A percentile compares a stretch with the other conserved stretches of the same genome.
These are phyloP conservation scores for Moesziomyces parantarcticus DNA, from an alignment of 1,284 basidiomycete species.

Conservation along the genomic window DNA sequence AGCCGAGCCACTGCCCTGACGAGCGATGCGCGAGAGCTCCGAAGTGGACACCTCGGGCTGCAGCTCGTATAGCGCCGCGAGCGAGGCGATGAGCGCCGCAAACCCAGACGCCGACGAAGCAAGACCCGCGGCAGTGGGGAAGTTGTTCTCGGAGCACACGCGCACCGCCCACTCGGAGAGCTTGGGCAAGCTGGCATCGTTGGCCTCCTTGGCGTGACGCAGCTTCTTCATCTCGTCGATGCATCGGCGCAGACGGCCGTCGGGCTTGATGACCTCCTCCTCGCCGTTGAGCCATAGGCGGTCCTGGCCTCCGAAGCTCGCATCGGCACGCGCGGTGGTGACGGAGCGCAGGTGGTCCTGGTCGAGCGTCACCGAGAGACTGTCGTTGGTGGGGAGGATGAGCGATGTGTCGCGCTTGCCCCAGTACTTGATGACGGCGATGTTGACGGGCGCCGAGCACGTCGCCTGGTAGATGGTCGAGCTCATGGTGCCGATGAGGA, in stretches of 20 bases:
- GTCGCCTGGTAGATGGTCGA: constrained; percentile 81
- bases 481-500: constrained; percentile 26
- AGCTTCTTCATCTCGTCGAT: constrained; percentile 87
- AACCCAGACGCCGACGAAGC: constrained; percentile 97
- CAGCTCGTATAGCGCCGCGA: constrained; percentile 86
- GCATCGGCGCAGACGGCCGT: constrained; percentile 83
- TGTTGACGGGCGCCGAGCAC: constrained; percentile 92
- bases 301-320: constrained; percentile 76
- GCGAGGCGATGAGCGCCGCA: constrained; percentile 89
- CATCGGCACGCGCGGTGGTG: constrained; percentile 88
- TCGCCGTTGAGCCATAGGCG: constrained; percentile 93
- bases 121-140: constrained; percentile 96
- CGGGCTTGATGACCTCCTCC: constrained; percentile 86
- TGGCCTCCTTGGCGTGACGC: constrained; percentile 77
- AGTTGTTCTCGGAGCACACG: constrained; percentile 97
- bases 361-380: constrained; percentile 93
- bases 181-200: constrained; percentile 54
- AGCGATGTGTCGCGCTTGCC: constrained; percentile 95
- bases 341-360: constrained; percentile 95
- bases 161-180: constrained; percentile 68
- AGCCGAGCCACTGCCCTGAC: constrained; percentile 96
- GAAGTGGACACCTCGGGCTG: constrained; percentile 73
- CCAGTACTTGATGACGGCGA: constrained; percentile 94
- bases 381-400: constrained; percentile 97
- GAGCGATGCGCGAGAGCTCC: constrained; percentile 88